Evolutionary conservation across 2,329 filamentous ascomycete species (phyloP).

Genomic region (Nectriaceae sp.): DNA sequence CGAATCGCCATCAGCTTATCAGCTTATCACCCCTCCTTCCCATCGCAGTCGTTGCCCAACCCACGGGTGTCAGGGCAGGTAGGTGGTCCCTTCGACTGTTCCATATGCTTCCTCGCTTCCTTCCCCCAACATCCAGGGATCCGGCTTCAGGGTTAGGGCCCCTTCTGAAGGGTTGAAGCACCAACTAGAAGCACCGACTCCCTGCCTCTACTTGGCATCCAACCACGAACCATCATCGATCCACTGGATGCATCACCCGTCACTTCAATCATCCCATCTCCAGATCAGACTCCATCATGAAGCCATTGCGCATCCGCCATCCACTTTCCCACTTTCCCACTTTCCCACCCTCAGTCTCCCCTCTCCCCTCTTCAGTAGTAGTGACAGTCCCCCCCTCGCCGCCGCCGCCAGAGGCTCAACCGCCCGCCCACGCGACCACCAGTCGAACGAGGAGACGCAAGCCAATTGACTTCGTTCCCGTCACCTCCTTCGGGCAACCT

Average conservation of each 20-base stretch:
- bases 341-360: too few relatives aligned
- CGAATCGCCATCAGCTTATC: too few relatives aligned
- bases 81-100: too few relatives aligned
- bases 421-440: neutral
- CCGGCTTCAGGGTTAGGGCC: too few relatives aligned
- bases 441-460: neutral
- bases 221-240: slow-evolving; percentile 1
- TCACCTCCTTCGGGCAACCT: neutral
- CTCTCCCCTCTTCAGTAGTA: too few relatives aligned
- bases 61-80: too few relatives aligned
- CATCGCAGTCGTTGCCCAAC: too few relatives aligned
- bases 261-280: neutral
- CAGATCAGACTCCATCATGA: neutral
- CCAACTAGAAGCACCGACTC: too few relatives aligned
- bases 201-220: neutral
- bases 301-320: neutral
- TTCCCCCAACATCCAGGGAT: too few relatives aligned
- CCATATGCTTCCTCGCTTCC: too few relatives aligned
- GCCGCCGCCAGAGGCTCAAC: neutral
- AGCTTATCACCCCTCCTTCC: too few relatives aligned
- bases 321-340: neutral
- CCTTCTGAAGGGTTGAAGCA: too few relatives aligned
- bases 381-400: neutral
- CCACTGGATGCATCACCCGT: neutral
- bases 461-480: neutral